phyloP scores from a whole-genome alignment of 208 protist genomes.

The Leishmania arabica region DNA sequence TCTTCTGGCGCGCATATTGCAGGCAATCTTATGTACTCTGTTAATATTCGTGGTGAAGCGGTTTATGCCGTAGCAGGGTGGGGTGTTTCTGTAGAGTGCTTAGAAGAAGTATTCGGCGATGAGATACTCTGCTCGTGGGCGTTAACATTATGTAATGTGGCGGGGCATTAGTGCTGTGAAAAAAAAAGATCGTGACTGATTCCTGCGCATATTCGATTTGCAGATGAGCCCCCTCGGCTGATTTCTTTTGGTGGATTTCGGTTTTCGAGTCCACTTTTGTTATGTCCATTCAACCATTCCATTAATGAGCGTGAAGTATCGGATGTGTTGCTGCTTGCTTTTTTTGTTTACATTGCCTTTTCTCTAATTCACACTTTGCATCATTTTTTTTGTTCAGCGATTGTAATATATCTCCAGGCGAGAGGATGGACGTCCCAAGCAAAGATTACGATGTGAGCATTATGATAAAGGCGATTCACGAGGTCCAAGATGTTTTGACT shows the following conservation, averaged over 20 bases:
- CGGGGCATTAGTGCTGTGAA: background rate
- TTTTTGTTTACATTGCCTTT: background rate
- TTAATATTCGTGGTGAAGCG: background rate
- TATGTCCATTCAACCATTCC: too few species aligned
- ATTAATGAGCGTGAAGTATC: fast-evolving
- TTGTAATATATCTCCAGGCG: background rate
- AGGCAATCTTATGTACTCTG: background rate
- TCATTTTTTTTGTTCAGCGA: background rate
- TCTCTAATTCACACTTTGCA: background rate
- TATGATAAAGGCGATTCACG: slow-evolving; percentile 69
- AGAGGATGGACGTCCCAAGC: slow-evolving; percentile 71
- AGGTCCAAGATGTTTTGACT: slow-evolving; percentile 64
- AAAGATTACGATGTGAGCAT: slow-evolving; percentile 82
- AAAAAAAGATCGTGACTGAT: background rate
- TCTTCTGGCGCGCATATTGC: background rate
- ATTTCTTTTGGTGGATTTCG: background rate
- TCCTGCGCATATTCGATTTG: too few species aligned
- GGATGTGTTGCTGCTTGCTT: background rate
- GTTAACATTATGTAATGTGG: background rate
- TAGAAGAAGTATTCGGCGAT: background rate
- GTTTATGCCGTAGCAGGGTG: background rate
- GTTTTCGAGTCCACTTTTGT: background rate
- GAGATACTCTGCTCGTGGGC: background rate
- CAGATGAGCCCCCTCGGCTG: background rate
- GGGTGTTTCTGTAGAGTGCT: background rate